These are phyloP conservation scores for Solanum ossicruentum DNA, from an alignment of 257 asterid species.

Conservation along the genomic window DNA sequence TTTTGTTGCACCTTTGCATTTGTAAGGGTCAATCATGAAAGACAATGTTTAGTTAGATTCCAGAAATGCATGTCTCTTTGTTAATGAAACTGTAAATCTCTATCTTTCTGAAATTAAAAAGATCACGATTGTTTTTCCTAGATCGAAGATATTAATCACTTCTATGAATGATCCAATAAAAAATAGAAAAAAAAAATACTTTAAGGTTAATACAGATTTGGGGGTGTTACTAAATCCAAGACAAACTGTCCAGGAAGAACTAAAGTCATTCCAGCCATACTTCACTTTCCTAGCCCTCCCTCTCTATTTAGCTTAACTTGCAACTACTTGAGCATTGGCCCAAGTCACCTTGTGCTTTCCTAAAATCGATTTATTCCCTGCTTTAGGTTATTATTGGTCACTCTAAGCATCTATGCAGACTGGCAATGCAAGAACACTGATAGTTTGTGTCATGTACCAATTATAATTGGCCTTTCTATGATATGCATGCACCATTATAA, in stretches of 20 bases:
- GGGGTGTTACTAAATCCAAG: neutral
- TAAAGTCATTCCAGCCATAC: neutral
- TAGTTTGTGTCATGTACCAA: neutral
- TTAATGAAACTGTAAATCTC: neutral
- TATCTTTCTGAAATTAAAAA: neutral
- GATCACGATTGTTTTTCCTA: neutral
- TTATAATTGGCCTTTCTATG: neutral
- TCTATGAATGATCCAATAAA: neutral
- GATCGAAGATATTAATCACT: neutral
- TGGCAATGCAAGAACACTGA: neutral
- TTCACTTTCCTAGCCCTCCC: neutral
- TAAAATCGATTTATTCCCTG: neutral
- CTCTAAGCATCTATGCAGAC: neutral
- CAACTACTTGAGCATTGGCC: neutral
- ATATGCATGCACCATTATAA: neutral
- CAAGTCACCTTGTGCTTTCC: neutral
- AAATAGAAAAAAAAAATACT: neutral
- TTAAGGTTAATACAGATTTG: neutral
- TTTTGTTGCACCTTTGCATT: neutral
- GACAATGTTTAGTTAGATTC: neutral
- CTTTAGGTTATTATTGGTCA: neutral
- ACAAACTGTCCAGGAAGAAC: neutral
- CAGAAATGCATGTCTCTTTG: neutral
- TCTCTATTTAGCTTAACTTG: neutral
- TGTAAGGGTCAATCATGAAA: neutral